Conservation (phyloP, 345 rosid genomes). For the Melaleuca quinquenervia region DNA sequence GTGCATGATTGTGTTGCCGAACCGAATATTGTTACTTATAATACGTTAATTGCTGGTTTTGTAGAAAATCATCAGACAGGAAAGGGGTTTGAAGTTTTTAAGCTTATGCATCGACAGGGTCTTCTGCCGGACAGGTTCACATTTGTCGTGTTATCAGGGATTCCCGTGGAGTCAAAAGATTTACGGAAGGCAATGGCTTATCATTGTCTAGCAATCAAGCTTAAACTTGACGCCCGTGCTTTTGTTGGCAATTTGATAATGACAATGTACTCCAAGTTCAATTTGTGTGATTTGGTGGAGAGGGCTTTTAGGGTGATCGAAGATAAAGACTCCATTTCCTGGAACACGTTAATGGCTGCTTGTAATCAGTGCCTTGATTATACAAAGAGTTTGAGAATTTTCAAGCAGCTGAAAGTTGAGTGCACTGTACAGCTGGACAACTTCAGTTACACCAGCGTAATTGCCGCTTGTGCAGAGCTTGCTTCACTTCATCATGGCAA, state of each 20-base stretch:
- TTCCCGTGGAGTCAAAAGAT: constrained; percentile 14
- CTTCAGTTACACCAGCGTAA: constrained; percentile 34
- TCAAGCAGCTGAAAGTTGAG: constrained; percentile 26
- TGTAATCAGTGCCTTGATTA: constrained; percentile 27
- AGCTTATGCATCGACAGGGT: constrained; percentile 24
- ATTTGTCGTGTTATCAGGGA: constrained; percentile 28
- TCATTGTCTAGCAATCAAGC: constrained; percentile 38
- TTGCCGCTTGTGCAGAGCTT: constrained; percentile 43
- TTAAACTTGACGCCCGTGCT: constrained; percentile 20
- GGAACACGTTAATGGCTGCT: constrained; percentile 40
- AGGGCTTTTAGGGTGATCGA: constrained; percentile 22
- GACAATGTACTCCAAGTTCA: constrained; percentile 37
- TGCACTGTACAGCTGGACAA: constrained; percentile 19
- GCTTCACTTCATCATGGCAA: constrained; percentile 39
- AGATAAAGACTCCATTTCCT: constrained; percentile 44
- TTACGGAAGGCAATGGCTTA: constrained; percentile 14
- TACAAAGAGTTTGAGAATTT: constrained; percentile 28
- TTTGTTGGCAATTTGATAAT: constrained; percentile 44
- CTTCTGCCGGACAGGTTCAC: constrained; percentile 35
- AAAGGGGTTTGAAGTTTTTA: constrained; percentile 27
- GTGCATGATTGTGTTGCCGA: constrained; percentile 9
- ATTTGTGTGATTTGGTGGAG: constrained; percentile 23
- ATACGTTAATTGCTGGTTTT: constrained; percentile 49
- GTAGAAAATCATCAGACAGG: constrained; percentile 26
- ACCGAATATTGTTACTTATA: constrained; percentile 38